phyloP scores from a whole-genome alignment of 2,329 filamentous ascomycete genomes.

The Chalara sp. region DNA sequence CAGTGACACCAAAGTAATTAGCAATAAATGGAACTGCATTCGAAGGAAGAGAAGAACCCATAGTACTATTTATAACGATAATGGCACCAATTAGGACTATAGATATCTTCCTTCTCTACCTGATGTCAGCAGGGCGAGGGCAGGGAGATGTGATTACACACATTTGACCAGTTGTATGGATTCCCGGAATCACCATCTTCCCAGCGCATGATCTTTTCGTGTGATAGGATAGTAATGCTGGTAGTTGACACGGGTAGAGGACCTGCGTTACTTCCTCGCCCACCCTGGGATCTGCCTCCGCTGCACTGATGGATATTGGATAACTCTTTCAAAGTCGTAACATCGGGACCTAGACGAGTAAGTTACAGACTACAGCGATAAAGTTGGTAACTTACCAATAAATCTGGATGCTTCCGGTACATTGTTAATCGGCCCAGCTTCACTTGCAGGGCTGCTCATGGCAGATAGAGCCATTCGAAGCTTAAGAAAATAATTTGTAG shows the following conservation, averaged over 20 bases:
- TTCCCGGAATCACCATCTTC: slow-evolving; percentile 23
- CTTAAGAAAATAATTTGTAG: too few relatives aligned
- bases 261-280: slow-evolving; percentile 22
- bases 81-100: slow-evolving; percentile 49
- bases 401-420: too few relatives aligned
- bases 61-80: slow-evolving; percentile 60
- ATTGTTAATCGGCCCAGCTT: too few relatives aligned
- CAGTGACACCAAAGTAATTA: slow-evolving; percentile 48
- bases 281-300: too few relatives aligned
- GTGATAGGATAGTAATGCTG: slow-evolving; percentile 10
- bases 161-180: slow-evolving; percentile 25
- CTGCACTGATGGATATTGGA: too few relatives aligned
- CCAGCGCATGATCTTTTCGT: slow-evolving; percentile 22
- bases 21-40: slow-evolving; percentile 54
- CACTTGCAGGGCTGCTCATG: too few relatives aligned
- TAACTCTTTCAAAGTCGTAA: too few relatives aligned
- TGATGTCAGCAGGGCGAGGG: too few relatives aligned
- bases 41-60: slow-evolving; percentile 57
- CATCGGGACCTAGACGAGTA: too few relatives aligned
- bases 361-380: too few relatives aligned
- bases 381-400: too few relatives aligned
- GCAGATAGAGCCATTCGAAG: too few relatives aligned
- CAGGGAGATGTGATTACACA: neutral
- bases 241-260: slow-evolving; percentile 19
- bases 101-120: slow-evolving; percentile 45